These are phyloP conservation scores for Pelargonium citronellum DNA, from an alignment of 441 rosid species.

Conservation along the genomic window DNA sequence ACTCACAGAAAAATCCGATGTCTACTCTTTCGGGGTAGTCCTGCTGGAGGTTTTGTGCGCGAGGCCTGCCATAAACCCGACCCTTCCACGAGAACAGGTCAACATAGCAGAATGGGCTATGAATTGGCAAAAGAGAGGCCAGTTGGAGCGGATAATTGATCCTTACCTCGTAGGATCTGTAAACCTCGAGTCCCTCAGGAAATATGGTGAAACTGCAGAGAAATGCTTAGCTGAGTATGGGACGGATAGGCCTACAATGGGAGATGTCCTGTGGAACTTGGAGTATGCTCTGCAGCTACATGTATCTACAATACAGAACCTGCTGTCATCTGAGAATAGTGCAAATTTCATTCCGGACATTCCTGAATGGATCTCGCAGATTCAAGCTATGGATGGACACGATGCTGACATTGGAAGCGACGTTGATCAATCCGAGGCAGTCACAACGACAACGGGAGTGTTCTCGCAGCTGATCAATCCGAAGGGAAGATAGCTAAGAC, in stretches of 20 bases:
- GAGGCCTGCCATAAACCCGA: constrained; percentile 21
- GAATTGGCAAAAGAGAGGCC: constrained; percentile 21
- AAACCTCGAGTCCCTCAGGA: constrained; percentile 13
- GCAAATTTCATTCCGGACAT: constrained; percentile 22
- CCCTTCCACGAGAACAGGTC: constrained; percentile 20
- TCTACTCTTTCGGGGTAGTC: constrained; percentile 25
- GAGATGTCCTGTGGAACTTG: constrained; percentile 25
- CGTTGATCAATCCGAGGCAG: constrained; percentile 13
- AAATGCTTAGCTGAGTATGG: constrained; percentile 24
- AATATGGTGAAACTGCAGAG: constrained; percentile 22
- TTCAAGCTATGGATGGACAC: neutral
- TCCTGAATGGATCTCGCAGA: constrained; percentile 9
- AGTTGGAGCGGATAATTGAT: constrained; percentile 15
- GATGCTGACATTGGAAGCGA: constrained; percentile 7
- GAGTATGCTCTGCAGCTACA: constrained; percentile 24
- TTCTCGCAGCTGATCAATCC: constrained; percentile 28
- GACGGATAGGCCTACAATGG: constrained; percentile 23
- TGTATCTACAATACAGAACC: constrained; percentile 17
- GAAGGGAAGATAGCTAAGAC: constrained; percentile 23
- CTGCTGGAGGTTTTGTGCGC: constrained; percentile 23
- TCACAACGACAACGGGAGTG: constrained; percentile 21
- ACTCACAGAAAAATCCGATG: constrained; percentile 12
- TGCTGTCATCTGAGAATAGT: constrained; percentile 17
- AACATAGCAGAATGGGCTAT: constrained; percentile 26
- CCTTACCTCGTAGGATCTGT: constrained; percentile 17